Base-by-base conservation (phyloP, 306 rosid genomes). In the Elaeagnus macrophylla region DNA sequence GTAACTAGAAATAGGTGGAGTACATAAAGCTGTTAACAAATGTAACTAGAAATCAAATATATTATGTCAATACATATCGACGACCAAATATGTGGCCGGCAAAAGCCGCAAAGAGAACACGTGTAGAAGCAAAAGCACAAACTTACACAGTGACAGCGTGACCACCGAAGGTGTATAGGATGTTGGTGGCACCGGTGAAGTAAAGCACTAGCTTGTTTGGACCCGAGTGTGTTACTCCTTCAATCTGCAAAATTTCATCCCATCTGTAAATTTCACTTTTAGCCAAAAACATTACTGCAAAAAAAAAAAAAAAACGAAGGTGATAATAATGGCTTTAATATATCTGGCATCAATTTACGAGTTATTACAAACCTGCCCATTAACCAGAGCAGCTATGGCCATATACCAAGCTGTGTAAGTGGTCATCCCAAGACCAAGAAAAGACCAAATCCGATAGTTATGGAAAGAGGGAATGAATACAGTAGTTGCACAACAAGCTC, bases 401-500 rank as follows among this genome's bases (percentile, higher is more conserved):
- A 91, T 0, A 46, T 91, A 91, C 99, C 99, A 91, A 60, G 99
- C 99, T 12, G 99, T 91, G 68, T 91, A 91, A 58, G 99, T 87
- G 61, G 99, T 91, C 99, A 91, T 91, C 51, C 89, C 96, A 37
- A 91, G 95, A 35, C 99, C 99, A 12, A 91, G 83, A 60, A 91
- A 91, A 10, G 99, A 91, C 99, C 99, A 91, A 61, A 91, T 82
- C 14, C 99, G 75, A 69, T 91, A 91, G 79, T 91, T 91, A 53
- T 91, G 97, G 39, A 86, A 91, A n/a, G 97, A 91, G 2, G 97
- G 97, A 12, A 91, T 80, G 88, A 91, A 91, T 53, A 91, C 97
- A 8, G 96, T 78, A 9, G 97, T 91, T 49, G 97, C 97, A 77
- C 97, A 91, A 60, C 97, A 91, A 61, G 97, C 97, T 59, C 97